Base-by-base conservation (phyloP, 2,329 filamentous ascomycete species). In the Podosphaera leucotricha region DNA sequence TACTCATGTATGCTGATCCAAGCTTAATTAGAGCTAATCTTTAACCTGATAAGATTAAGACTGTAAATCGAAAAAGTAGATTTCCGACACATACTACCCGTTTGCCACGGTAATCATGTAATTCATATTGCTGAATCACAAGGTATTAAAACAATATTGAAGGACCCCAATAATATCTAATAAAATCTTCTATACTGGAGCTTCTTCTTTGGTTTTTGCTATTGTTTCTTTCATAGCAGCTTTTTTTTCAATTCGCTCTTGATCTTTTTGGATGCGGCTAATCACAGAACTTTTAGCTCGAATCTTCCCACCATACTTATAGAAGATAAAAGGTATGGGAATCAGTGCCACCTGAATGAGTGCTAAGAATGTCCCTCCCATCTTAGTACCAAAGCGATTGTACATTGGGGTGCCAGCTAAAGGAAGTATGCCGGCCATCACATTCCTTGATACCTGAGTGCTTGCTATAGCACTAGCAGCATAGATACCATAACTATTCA, bases 261-360 rank as follows among this genome's bases (percentile, higher is more conserved):
- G 49, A 38, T 62, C 60, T 35, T 53, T 56, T 46, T 59, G 56
- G 51, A 62, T 52, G 36, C 55, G 51, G 42, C 52, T 55, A 35
- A 63, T 58, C 13, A 70, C 56, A 0, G 61, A 62, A 44, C 69
- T 73, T 54, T 60, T 67, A 5, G 62, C 61, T 2, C 72, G 61
- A 43, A 76, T 74, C 45, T 55, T 57, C 30, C 64, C 63, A 0
- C 72, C 72, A 19, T 70, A 75, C 24, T 64, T 63, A 59, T 83
- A 90, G 54, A 92, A 90, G 0, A 83, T 65, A 46, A 87, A 70
- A 0, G 83, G 83, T 40, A 90, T 85, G 0, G 84, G 82, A 15
- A 90, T 77, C 53, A 84, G 70, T 0, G 66, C 63, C 1, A 83
- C 71, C 53, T 87, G 80, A 2, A 92, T 61, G 43, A 86, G 54